Evolutionary conservation across 768 basidiomycete genomes (phyloP).

Genomic region (Polyporus arcularius): DNA sequence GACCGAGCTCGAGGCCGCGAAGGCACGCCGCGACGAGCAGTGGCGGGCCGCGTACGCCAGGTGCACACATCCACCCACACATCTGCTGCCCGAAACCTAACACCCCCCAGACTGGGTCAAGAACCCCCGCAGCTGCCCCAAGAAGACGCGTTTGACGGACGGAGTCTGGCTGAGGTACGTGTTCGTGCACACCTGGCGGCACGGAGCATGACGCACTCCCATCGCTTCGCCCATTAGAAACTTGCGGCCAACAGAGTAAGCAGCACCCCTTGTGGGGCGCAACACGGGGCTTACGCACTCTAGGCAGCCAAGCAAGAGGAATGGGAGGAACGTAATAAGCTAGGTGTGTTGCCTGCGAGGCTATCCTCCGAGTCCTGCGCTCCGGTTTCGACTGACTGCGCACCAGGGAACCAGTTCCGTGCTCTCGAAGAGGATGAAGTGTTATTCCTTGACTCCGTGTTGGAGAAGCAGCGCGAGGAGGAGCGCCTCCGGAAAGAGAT

Average conservation of each 20-base stretch:
- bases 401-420: conserved; percentile 81
- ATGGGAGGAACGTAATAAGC: conserved; percentile 89
- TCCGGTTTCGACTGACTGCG: background rate
- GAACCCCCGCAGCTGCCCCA: conserved; percentile 77
- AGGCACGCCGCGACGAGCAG: conserved; percentile 72
- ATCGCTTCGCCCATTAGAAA: conserved; percentile 54
- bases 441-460: conserved; percentile 81
- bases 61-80: conserved; percentile 32
- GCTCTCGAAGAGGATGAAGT: conserved; percentile 90
- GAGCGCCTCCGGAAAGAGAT: conserved; percentile 72
- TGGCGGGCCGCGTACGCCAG: conserved; percentile 91
- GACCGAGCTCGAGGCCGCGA: conserved; percentile 74
- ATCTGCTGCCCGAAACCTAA: conserved; percentile 1
- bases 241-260: conserved; percentile 84
- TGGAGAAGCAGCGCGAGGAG: conserved; percentile 74
- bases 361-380: conserved; percentile 1
- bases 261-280: conserved; percentile 12
- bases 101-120: conserved; percentile 65
- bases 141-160: conserved; percentile 79
- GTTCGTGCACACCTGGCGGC: conserved; percentile 11
- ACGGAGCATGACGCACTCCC: conserved; percentile 12
- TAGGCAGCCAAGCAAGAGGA: conserved; percentile 90
- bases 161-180: conserved; percentile 86
- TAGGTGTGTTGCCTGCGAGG: conserved; percentile 39
- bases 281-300: conserved; percentile 24